Percentiles rank a stretch among this genome's conserved stretches.
Conservation (phyloP, 441 rosid genomes). For the Aquilaria agallochum region DNA sequence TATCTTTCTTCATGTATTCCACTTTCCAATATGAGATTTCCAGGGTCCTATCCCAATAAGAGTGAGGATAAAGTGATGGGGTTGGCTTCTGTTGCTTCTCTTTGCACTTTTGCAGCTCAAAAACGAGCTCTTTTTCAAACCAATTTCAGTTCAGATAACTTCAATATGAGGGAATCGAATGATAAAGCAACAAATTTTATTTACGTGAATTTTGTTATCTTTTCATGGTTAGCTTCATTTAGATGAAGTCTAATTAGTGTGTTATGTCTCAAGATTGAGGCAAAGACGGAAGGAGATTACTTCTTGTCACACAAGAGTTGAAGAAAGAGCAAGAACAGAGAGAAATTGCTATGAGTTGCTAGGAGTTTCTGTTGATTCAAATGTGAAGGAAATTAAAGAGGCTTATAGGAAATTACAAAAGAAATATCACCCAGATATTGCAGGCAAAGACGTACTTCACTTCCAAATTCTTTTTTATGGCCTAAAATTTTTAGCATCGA, state of each 20-base stretch:
- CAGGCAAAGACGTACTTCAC: constrained; percentile 43
- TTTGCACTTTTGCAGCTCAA: constrained; percentile 16
- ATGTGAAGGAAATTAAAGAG: constrained; percentile 38
- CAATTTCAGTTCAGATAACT: constrained; percentile 12
- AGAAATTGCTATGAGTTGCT: constrained; percentile 54
- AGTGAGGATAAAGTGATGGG: constrained; percentile 3
- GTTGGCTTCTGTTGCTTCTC: constrained; percentile 12
- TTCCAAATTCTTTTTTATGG: background rate
- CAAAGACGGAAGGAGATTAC: constrained; percentile 20
- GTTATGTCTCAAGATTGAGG: constrained; percentile 15
- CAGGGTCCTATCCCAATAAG: too few relatives aligned
- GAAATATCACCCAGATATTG: constrained; percentile 62
- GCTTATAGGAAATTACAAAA: constrained; percentile 65
- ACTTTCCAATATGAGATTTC: too few relatives aligned
- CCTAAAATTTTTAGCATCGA: background rate
- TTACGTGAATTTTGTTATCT: background rate
- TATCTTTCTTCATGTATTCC: too few relatives aligned
- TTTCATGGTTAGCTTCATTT: background rate
- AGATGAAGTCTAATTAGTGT: background rate
- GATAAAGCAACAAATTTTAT: background rate
- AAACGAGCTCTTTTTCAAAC: constrained; percentile 13
- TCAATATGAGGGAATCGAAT: constrained; percentile 23
- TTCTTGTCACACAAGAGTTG: constrained; percentile 19
- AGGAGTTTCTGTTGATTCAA: constrained; percentile 46
- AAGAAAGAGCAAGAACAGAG: constrained; percentile 14